Base-by-base conservation (phyloP, 768 basidiomycete species). In the Clitopilus passeckerianus region DNA sequence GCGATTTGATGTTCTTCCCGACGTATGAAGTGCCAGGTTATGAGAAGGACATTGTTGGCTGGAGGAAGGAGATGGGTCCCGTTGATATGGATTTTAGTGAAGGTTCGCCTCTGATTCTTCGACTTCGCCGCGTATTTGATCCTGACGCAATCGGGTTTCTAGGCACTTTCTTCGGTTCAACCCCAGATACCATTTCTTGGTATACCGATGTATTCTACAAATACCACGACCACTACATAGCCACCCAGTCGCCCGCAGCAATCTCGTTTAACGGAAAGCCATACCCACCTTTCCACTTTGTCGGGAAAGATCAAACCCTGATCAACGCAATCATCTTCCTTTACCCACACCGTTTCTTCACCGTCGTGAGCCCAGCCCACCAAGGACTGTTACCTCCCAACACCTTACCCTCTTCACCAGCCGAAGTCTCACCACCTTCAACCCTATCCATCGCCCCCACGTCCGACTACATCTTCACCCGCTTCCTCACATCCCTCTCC, bases 81-180 rank as follows among this genome's bases (percentile, higher is more conserved):
- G 66, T 85, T 3, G 81, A 83, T 66, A 69, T 69, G 30, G 76
- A 80, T 22, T 73, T 85, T 53, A 80, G 80, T 60, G 77, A 84
- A 76, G 83, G 84, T 81, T 52, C 33, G 73, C 27, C 27, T 30
- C 27, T 63, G 20, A 15, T 41, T 34, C 24, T 44, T 12, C 50
- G n/a, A 50, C 23, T 14, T 52, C 12, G 16, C 20, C 7, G 16
- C 52, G 22, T 35, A 54, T 24, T 52, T 50, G 10, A 20, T 50
- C 2, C 4, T 22, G 5, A 22, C 27, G 6, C 34, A 16, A 8
- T 23, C 10, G 14, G 7, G 9, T 52, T 14, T 50, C 14, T 61
- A 84, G 84, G 81, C n/a, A 82, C 83, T 0, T 85, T 85, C 66
- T 85, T 85, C 59, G 84, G 85, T 8, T 82, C 83, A 9, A 66